Conservation (phyloP, 345 rosid species). For the Fremontodendron californicum region DNA sequence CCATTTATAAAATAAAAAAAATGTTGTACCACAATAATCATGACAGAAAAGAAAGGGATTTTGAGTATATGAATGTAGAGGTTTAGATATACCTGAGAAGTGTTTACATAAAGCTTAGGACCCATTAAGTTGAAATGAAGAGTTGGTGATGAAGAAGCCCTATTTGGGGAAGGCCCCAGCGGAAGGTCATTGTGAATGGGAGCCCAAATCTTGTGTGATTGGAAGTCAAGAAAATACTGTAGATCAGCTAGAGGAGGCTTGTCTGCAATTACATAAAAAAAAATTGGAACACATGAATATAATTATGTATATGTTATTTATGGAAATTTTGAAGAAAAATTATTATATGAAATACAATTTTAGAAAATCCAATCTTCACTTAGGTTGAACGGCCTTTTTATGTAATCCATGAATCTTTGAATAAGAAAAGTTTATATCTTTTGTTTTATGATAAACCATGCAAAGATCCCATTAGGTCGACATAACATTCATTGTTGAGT, state of each 20-base stretch:
- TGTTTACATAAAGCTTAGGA: conserved; percentile 81
- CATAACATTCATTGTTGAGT: too few relatives aligned
- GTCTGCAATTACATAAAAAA: conserved; percentile 37
- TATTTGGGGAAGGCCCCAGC: conserved; percentile 69
- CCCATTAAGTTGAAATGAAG: conserved; percentile 72
- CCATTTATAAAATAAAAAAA: too few relatives aligned
- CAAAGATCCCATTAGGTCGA: too few relatives aligned
- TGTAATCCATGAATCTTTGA: too few relatives aligned
- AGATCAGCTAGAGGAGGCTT: conserved; percentile 79
- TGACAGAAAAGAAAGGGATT: neutral
- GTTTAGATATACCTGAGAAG: conserved; percentile 48
- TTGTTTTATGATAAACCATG: too few relatives aligned
- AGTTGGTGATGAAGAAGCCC: conserved; percentile 48
- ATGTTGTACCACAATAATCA: neutral
- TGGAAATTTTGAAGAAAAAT: too few relatives aligned
- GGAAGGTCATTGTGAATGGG: conserved; percentile 91
- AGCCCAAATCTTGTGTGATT: conserved; percentile 76
- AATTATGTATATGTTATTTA: too few relatives aligned
- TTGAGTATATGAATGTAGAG: neutral
- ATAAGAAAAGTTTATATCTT: too few relatives aligned
- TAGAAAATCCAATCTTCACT: too few relatives aligned
- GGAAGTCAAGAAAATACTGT: conserved; percentile 71
- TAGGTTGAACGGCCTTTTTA: too few relatives aligned
- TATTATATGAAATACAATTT: too few relatives aligned
- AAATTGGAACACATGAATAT: neutral